A percentile compares a stretch with the other conserved stretches of the same genome.
phyloP scores from a whole-genome alignment of 345 rosid genomes.

The Pseudoturritis turrita region DNA sequence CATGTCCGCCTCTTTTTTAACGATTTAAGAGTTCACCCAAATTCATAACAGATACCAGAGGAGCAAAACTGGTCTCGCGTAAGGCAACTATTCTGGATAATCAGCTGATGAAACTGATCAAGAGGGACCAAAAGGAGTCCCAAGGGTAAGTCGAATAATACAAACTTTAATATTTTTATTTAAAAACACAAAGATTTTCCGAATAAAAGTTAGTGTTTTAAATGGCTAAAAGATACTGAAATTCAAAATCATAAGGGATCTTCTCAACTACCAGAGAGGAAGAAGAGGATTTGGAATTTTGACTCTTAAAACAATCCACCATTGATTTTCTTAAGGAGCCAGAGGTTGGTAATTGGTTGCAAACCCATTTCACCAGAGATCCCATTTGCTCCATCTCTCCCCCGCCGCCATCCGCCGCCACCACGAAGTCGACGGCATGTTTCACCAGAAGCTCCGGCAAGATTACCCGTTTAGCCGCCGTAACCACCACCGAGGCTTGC shows the following conservation, averaged over 20 bases:
- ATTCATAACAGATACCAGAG: too few relatives aligned
- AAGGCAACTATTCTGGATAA: too few relatives aligned
- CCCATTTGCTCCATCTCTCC: constrained; percentile 34
- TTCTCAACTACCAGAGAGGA: constrained; percentile 48
- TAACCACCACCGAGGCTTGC: constrained; percentile 76
- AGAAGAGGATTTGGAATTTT: constrained; percentile 40
- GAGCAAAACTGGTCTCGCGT: too few relatives aligned
- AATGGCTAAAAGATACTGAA: constrained; percentile 76
- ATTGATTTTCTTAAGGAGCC: constrained; percentile 82
- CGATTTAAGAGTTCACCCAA: too few relatives aligned
- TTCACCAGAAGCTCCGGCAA: constrained; percentile 69
- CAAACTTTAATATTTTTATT: neutral
- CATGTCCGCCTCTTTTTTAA: too few relatives aligned
- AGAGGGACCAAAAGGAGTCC: too few relatives aligned
- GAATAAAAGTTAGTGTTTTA: constrained; percentile 14
- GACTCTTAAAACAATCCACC: constrained; percentile 75
- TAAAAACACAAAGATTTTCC: constrained; percentile 1
- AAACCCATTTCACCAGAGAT: constrained; percentile 76
- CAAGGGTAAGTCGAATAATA: too few relatives aligned
- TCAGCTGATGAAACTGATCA: too few relatives aligned
- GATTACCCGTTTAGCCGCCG: constrained; percentile 50
- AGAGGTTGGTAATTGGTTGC: constrained; percentile 83
- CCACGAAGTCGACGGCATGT: constrained; percentile 53
- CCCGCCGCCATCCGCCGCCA: constrained; percentile 18
- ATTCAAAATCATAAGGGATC: constrained; percentile 78